Conservation (phyloP, 768 basidiomycete species). For the Boletus sp. region DNA sequence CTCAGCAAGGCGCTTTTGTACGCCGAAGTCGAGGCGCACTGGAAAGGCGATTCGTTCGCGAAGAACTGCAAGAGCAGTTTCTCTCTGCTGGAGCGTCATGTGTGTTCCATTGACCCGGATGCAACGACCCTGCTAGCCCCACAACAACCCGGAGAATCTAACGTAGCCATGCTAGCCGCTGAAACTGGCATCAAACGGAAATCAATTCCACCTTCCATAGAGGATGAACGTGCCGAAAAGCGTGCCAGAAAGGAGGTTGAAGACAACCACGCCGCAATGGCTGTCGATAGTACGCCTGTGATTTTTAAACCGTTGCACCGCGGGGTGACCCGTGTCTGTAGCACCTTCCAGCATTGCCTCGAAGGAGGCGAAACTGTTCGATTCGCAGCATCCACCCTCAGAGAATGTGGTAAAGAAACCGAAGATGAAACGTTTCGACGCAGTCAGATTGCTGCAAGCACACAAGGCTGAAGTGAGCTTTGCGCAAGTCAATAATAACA, state of each 20-base stretch:
- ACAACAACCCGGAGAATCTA: conserved; percentile 18
- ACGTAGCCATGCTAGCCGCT: neutral
- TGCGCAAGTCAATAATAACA: conserved; percentile 13
- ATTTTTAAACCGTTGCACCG: conserved; percentile 26
- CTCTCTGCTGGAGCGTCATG: conserved; percentile 71
- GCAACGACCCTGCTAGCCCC: conserved; percentile 14
- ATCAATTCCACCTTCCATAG: conserved; percentile 41
- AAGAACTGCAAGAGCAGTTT: conserved; percentile 67
- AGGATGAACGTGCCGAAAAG: conserved; percentile 58
- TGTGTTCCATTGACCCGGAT: conserved; percentile 55
- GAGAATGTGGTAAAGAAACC: conserved; percentile 30
- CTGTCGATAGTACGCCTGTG: conserved; percentile 38
- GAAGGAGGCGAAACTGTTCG: conserved; percentile 21
- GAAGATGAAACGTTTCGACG: conserved; percentile 38
- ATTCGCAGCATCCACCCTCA: conserved; percentile 18
- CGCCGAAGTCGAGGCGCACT: conserved; percentile 80
- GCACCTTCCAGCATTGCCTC: conserved; percentile 7
- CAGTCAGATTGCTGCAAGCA: conserved; percentile 45
- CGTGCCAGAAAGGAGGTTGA: conserved; percentile 52
- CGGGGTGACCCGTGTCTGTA: conserved; percentile 6
- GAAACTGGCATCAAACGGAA: conserved; percentile 48
- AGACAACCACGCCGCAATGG: conserved; percentile 34
- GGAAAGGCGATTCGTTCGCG: conserved; percentile 59
- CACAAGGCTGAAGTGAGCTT: conserved; percentile 57
- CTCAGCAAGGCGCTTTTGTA: conserved; percentile 79